Conservation (phyloP, 768 basidiomycete genomes). For the Tephrocybe sp. region DNA sequence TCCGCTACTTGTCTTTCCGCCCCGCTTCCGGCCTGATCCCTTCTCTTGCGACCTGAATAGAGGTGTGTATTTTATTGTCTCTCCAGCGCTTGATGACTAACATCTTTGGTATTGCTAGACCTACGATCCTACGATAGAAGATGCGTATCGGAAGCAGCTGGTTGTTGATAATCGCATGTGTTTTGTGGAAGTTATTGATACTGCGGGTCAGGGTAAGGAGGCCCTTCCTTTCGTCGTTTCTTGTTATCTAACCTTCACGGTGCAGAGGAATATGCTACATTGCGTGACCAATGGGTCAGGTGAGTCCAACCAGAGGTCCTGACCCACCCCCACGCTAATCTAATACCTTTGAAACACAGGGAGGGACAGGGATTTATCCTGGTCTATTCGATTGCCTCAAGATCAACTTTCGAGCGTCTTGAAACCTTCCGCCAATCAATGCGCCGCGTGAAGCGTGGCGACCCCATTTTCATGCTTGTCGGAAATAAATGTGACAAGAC, state of each 20-base stretch:
- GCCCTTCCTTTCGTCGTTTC: slow-evolving; percentile 19
- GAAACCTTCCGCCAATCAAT: slow-evolving; percentile 91
- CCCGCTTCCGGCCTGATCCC: slow-evolving; percentile 8
- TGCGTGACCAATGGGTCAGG: slow-evolving; percentile 98
- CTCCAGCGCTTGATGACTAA: slow-evolving; percentile 13
- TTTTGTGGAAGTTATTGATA: slow-evolving; percentile 96
- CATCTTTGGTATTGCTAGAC: slow-evolving; percentile 50
- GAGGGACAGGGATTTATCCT: slow-evolving; percentile 98
- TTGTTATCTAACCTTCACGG: slow-evolving; percentile 11
- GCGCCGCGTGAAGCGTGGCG: slow-evolving; percentile 81
- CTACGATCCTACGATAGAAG: slow-evolving; percentile 98
- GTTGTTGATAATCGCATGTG: slow-evolving; percentile 95
- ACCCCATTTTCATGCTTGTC: slow-evolving; percentile 90
- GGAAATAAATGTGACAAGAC: slow-evolving; percentile 96
- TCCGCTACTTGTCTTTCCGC: slow-evolving; percentile 14
- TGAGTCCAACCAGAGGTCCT: slow-evolving; percentile 39
- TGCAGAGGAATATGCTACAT: slow-evolving; percentile 98
- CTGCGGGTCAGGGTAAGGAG: slow-evolving; percentile 89
- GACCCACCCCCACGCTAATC: slow-evolving; percentile 10
- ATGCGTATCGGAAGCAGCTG: slow-evolving; percentile 94
- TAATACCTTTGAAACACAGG: slow-evolving; percentile 39
- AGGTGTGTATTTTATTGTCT: slow-evolving; percentile 40
- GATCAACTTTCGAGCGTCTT: slow-evolving; percentile 87
- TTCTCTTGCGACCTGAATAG: slow-evolving; percentile 33
- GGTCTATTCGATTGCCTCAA: slow-evolving; percentile 95